Evolutionary conservation across 192 early-diverging fungal genomes (phyloP).

Genomic region (Coemansia sp.): DNA sequence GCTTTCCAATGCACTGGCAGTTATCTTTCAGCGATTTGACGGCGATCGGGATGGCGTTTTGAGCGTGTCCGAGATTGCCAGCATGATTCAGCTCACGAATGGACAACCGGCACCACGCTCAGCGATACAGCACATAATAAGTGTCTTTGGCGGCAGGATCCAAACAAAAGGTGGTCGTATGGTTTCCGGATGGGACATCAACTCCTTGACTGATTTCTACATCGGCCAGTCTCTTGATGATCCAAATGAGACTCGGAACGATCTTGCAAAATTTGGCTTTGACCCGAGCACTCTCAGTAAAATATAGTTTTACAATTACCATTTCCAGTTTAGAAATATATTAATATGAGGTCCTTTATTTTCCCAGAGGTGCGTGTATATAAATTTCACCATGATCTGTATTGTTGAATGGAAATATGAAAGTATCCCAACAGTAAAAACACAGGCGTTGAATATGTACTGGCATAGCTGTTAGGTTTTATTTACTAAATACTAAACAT

Average conservation of each 20-base stretch:
- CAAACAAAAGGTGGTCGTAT: slow-evolving; percentile 22
- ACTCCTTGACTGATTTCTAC: slow-evolving; percentile 42
- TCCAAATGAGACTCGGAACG: slow-evolving; percentile 47
- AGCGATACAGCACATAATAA: slow-evolving; percentile 37
- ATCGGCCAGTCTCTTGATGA: slow-evolving; percentile 50
- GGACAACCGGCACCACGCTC: slow-evolving; percentile 30
- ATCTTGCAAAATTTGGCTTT: slow-evolving; percentile 51
- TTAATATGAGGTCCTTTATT: neutral
- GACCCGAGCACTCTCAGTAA: slow-evolving; percentile 36
- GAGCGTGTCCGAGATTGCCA: slow-evolving; percentile 29
- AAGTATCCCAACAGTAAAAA: too few species aligned
- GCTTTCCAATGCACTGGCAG: slow-evolving; percentile 36
- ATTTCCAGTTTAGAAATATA: neutral
- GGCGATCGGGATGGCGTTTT: slow-evolving; percentile 52
- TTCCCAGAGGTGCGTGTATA: too few species aligned
- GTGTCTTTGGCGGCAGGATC: slow-evolving; percentile 41
- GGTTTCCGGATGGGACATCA: slow-evolving; percentile 33
- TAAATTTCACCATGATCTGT: too few species aligned
- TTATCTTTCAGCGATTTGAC: slow-evolving; percentile 48
- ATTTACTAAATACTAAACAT: too few species aligned
- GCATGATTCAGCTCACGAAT: slow-evolving; percentile 40
- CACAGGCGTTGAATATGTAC: too few species aligned
- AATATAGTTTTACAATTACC: neutral
- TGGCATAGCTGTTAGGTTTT: too few species aligned
- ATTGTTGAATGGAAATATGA: too few species aligned